Base-by-base conservation (phyloP, 2,329 filamentous ascomycete species). In the Zymoseptoria brevis region DNA sequence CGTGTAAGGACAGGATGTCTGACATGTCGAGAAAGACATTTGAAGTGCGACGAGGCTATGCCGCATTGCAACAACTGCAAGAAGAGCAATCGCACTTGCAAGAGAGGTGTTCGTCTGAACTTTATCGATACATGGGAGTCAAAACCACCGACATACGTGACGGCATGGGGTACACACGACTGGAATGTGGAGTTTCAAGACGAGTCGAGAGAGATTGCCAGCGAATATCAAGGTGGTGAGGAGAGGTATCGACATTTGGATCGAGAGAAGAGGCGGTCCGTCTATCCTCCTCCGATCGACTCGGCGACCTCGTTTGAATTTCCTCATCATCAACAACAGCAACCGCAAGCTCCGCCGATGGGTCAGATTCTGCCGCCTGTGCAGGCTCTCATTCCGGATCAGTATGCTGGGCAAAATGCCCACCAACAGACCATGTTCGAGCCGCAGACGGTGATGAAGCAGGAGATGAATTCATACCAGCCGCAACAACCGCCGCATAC, bases 1-100 rank as follows among this genome's bases (percentile, higher is more conserved):
- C 82, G 92, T 64, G 90, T 95, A 19, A 85, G 93, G 53, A 96
- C 92, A 2, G 92, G 92, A 45, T 96, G 92, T 72, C 77, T 96
- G 65, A 96, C 92, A 2, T 96, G 92, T 74, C 82, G 92, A 66
- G 89, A 96, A 73, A 81, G 91, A 53, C 92, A 96, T 77, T 78
- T 96, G 55, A 96, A 96, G 74, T 96, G 92, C 73, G 92, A 96
- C 70, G 90, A 96, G 73, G 86, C 80, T 4, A 69, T 80, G 61
- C 83, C 83, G 8, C 76, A 78, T 57, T 87, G 84, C 69, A 79
- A 88, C 68, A 96, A 96, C 69, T 96, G 93, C 75, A 84, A 85
- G 60, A 96, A 96, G 75, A 94, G 92, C 56, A 92, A 86, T 69
- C 81, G 93, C 55, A 79, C 86, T 59, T 97, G 93, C 78, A 91